Percentiles rank a stretch among this genome's conserved stretches.
Evolutionary conservation across 1,139 yeast species (phyloP).

Genomic region (Protomyces inouyei): DNA sequence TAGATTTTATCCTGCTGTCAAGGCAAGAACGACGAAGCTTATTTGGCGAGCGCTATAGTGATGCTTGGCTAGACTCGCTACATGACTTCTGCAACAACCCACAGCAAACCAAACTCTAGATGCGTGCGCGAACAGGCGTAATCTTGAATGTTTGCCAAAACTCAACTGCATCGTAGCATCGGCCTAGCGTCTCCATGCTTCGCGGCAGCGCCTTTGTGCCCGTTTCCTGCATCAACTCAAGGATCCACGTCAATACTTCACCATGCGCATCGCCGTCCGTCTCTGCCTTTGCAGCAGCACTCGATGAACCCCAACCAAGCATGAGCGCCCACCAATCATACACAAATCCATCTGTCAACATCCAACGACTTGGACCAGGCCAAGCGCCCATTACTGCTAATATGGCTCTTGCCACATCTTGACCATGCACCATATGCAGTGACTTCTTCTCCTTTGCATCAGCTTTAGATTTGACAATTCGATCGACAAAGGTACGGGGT

Average conservation of each 20-base stretch:
- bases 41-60: background rate
- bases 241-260: slow-evolving; percentile 8
- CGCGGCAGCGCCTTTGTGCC: slow-evolving; percentile 17
- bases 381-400: slow-evolving; percentile 19
- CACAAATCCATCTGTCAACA: slow-evolving; percentile 25
- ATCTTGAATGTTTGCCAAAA: slow-evolving; percentile 15
- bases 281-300: background rate
- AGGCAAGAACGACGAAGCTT: background rate
- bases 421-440: slow-evolving; percentile 22
- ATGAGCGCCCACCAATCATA: slow-evolving; percentile 26
- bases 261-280: slow-evolving; percentile 1
- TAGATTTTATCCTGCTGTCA: background rate
- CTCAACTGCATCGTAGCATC: slow-evolving; percentile 21
- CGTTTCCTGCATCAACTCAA: slow-evolving; percentile 15
- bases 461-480: background rate
- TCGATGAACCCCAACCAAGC: slow-evolving; percentile 19
- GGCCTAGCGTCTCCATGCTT: slow-evolving; percentile 13
- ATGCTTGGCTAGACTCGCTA: background rate
- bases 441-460: slow-evolving; percentile 4
- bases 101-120: background rate
- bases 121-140: slow-evolving; percentile 21
- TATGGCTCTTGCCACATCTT: slow-evolving; percentile 21
- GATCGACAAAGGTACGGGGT: slow-evolving; percentile 7
- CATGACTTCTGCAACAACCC: background rate
- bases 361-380: slow-evolving; percentile 24